phyloP scores from a whole-genome alignment of 495 filamentous ascomycete species.

The Tuber melanosporum region DNA sequence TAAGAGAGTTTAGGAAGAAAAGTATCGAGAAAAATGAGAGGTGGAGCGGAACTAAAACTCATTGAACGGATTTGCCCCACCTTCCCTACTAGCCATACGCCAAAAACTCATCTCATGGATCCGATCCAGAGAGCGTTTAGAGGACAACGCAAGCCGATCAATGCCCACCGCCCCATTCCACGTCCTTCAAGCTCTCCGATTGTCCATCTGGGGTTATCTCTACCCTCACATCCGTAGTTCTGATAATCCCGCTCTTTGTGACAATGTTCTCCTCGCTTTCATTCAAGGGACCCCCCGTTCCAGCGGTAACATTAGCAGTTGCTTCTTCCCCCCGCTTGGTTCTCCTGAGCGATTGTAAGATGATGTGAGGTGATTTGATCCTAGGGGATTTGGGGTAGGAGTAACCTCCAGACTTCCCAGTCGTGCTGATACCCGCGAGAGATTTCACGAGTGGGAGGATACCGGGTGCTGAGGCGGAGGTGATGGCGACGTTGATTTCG shows the following conservation, averaged over 20 bases:
- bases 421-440: constrained; percentile 12
- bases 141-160: neutral
- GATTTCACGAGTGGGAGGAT: constrained; percentile 35
- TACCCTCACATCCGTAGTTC: constrained; percentile 37
- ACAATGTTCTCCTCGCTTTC: constrained; percentile 39
- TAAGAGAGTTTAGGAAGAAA: neutral
- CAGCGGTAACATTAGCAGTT: constrained; percentile 19
- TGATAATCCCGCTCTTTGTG: constrained; percentile 22
- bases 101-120: neutral
- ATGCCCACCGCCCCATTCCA: constrained; percentile 9
- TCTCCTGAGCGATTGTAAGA: constrained; percentile 26
- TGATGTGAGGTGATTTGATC: constrained; percentile 44
- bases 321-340: constrained; percentile 13
- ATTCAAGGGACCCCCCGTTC: constrained; percentile 3
- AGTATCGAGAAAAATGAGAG: neutral
- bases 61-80: neutral
- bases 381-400: neutral
- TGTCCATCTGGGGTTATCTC: constrained; percentile 22
- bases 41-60: neutral
- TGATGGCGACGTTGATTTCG: constrained; percentile 41
- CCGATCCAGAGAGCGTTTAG: neutral
- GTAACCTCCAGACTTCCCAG: constrained; percentile 7
- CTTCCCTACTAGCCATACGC: neutral
- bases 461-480: constrained; percentile 39
- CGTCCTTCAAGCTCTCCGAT: constrained; percentile 9